These are phyloP conservation scores for Sodiomyces alkalinus DNA, from an alignment of 2,329 filamentous ascomycete genomes.

Conservation along the genomic window DNA sequence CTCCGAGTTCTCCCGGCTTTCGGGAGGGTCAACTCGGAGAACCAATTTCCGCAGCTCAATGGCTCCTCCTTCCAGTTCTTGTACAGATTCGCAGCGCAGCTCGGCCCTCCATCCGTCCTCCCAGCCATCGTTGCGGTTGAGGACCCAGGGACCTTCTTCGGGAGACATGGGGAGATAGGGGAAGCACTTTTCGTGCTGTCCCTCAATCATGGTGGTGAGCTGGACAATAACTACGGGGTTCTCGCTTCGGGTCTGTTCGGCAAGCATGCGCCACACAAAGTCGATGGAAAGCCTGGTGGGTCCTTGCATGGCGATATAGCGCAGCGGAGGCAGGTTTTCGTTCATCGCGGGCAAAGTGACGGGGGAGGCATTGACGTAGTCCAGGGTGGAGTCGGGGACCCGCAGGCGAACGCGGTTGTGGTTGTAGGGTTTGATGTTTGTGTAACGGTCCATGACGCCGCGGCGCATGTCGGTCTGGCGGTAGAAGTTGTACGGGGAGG, in stretches of 20 bases:
- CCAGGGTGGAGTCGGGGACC: conserved; percentile 56
- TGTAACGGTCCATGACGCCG: conserved; percentile 58
- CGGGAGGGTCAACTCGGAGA: conserved; percentile 27
- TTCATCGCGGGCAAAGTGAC: conserved; percentile 38
- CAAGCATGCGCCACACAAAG: conserved; percentile 93
- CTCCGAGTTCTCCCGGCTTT: not conserved
- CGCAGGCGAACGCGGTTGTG: conserved; percentile 70
- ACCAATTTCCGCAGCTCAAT: conserved; percentile 64
- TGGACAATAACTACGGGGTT: conserved; percentile 78
- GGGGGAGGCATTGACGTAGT: conserved; percentile 75
- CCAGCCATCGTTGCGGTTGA: conserved; percentile 51
- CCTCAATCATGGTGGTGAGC: conserved; percentile 80
- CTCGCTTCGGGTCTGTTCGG: conserved; percentile 55
- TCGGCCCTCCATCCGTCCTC: conserved; percentile 52
- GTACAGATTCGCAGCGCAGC: conserved; percentile 49
- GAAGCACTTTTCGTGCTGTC: conserved; percentile 66
- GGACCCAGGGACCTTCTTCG: conserved; percentile 33
- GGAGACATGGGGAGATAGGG: conserved; percentile 63
- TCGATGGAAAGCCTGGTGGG: conserved; percentile 62
- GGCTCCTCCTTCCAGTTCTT: conserved; percentile 38
- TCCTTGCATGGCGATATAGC: conserved; percentile 89
- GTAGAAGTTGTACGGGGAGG: conserved; percentile 10
- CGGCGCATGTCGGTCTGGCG: conserved; percentile 18
- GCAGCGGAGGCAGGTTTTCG: conserved; percentile 23
- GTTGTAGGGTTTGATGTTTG: conserved; percentile 80